Conservation (phyloP, 805 yeast species). For the Ogataea dorogensis region DNA sequence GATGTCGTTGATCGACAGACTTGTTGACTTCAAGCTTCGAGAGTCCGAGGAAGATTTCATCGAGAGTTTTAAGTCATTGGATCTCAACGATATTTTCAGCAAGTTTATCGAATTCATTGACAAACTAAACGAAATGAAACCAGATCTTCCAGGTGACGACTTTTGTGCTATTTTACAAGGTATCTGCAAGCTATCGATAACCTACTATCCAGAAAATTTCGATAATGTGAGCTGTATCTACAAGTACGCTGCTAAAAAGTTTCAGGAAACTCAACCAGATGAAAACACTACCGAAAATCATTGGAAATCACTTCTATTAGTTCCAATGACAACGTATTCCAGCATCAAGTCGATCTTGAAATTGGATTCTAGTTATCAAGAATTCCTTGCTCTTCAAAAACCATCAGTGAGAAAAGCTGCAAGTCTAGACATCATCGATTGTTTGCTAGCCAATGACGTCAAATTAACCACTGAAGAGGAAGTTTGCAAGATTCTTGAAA, state of each 20-base stretch:
- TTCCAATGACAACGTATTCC: conserved; percentile 47
- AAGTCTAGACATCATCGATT: conserved; percentile 59
- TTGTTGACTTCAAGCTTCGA: conserved; percentile 52
- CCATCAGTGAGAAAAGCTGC: conserved; percentile 52
- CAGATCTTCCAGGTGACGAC: conserved; percentile 67
- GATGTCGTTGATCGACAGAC: conserved; percentile 68
- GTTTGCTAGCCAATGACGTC: conserved; percentile 43
- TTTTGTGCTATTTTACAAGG: conserved; percentile 62
- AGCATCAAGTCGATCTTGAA: conserved; percentile 35
- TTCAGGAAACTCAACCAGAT: conserved; percentile 26
- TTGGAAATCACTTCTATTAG: conserved; percentile 39
- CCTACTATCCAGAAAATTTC: conserved; percentile 62
- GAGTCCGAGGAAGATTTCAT: conserved; percentile 31
- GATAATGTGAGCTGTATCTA: conserved; percentile 62
- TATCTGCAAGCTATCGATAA: conserved; percentile 60
- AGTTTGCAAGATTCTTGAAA: conserved; percentile 57
- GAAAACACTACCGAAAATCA: conserved; percentile 25
- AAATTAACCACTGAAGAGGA: conserved; percentile 45
- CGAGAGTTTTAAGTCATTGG: conserved; percentile 15
- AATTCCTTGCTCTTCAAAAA: conserved; percentile 55
- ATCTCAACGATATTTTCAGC: conserved; percentile 45
- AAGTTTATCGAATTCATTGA: conserved; percentile 66
- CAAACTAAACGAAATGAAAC: conserved; percentile 53
- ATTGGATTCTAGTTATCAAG: conserved; percentile 49
- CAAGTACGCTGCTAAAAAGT: conserved; percentile 47